Evolutionary conservation across 1,284 basidiomycete genomes (phyloP).

Genomic region (Sporisorium graminicola): DNA sequence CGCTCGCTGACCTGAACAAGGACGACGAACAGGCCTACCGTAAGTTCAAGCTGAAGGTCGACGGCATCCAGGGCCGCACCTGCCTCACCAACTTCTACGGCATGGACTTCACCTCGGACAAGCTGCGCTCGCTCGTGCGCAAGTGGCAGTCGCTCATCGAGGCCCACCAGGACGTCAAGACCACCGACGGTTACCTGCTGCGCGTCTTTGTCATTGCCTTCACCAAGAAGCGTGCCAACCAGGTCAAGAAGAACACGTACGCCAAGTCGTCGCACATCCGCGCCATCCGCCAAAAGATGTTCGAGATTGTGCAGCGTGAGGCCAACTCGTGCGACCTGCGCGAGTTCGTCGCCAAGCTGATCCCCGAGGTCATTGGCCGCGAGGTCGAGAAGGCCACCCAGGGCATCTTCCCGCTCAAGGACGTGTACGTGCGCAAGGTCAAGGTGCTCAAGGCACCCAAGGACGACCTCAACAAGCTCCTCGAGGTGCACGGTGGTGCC

Average conservation of each 20-base stretch:
- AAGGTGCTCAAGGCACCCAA: conserved; percentile 94
- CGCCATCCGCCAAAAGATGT: conserved; percentile 99
- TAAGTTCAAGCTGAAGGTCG: conserved; percentile 98
- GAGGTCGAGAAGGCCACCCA: conserved; percentile 99
- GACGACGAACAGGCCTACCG: conserved; percentile 99
- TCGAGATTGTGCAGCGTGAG: conserved; percentile 99
- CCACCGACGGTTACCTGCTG: conserved; percentile 98
- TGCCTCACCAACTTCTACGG: conserved; percentile 99
- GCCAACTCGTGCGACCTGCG: conserved; percentile 95
- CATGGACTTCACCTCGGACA: conserved; percentile 99
- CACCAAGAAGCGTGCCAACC: conserved; percentile 95
- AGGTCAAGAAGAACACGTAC: conserved; percentile 99
- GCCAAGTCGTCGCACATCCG: conserved; percentile 94
- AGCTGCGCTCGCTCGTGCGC: conserved; percentile 98
- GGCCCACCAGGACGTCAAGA: conserved; percentile 98
- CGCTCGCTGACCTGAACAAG: conserved; percentile 98
- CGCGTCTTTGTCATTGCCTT: conserved; percentile 99
- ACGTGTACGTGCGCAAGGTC: conserved; percentile 96
- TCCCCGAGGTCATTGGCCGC: conserved; percentile 97
- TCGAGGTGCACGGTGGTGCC: conserved; percentile 90
- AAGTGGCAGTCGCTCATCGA: conserved; percentile 99
- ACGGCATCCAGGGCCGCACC: conserved; percentile 98
- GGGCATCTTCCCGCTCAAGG: conserved; percentile 89
- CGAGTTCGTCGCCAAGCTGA: conserved; percentile 94
- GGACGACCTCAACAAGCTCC: conserved; percentile 92